Conservation (phyloP, 495 filamentous ascomycete species). For the Ascobolus immersus region DNA sequence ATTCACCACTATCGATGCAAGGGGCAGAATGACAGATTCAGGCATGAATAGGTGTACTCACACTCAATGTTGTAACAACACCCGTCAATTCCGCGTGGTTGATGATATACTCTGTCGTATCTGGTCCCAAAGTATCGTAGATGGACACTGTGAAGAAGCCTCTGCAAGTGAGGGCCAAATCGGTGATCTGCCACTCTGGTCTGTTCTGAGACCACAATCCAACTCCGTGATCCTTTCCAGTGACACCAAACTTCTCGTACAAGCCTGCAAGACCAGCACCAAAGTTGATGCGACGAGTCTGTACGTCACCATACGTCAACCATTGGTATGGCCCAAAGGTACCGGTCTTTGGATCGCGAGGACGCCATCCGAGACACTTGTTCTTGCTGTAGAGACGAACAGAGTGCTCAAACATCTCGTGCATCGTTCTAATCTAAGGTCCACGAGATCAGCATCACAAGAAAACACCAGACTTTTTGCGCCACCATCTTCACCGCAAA, state of each 20-base stretch:
- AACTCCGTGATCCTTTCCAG: conserved; percentile 48
- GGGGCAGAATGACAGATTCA: too few relatives aligned
- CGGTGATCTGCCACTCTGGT: conserved; percentile 91
- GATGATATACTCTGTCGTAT: conserved; percentile 82
- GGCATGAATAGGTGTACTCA: conserved; percentile 1
- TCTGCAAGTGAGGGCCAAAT: conserved; percentile 76
- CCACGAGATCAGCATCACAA: not conserved
- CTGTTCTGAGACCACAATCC: conserved; percentile 92
- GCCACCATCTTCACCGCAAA: conserved; percentile 12
- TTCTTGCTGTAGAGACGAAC: conserved; percentile 29
- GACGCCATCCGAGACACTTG: conserved; percentile 54
- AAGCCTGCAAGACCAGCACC: conserved; percentile 69
- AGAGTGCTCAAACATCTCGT: conserved; percentile 58
- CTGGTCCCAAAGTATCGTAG: conserved; percentile 82
- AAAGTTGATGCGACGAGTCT: conserved; percentile 54
- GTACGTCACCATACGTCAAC: conserved; percentile 59
- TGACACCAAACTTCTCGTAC: conserved; percentile 42
- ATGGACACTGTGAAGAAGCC: conserved; percentile 75
- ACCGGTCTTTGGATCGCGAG: conserved; percentile 52
- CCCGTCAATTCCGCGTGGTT: conserved; percentile 57
- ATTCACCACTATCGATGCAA: not conserved
- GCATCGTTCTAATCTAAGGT: conserved; percentile 31
- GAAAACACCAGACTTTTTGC: not conserved
- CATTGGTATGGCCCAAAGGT: conserved; percentile 58
- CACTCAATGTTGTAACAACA: conserved; percentile 47